phyloP scores from a whole-genome alignment of 2,329 filamentous ascomycete genomes.

The Kalaharituber pfeilii region DNA sequence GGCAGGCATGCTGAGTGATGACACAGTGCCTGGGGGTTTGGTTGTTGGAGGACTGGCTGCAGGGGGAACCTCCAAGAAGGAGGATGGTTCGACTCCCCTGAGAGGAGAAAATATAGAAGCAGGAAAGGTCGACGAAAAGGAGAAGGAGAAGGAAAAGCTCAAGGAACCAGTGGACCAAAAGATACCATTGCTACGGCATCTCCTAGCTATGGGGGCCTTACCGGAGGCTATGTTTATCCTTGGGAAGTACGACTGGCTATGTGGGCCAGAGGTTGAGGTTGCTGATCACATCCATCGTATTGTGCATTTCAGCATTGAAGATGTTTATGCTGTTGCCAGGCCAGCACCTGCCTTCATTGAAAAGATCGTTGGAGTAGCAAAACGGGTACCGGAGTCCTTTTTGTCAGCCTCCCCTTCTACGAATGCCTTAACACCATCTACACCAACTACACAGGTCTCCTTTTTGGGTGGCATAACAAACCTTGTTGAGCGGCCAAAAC shows the following conservation, averaged over 20 bases:
- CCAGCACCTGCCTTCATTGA: constrained; percentile 32
- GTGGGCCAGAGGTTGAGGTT: constrained; percentile 68
- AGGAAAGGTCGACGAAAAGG: constrained; percentile 28
- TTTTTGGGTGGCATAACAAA: constrained; percentile 6
- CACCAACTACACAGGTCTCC: background rate
- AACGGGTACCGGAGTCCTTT: background rate
- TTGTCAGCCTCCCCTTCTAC: background rate
- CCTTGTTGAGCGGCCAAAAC: constrained; percentile 15
- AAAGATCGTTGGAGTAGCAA: constrained; percentile 9
- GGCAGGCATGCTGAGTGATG: constrained; percentile 74
- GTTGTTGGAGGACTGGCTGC: constrained; percentile 31
- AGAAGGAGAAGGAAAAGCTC: constrained; percentile 29
- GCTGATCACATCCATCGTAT: constrained; percentile 71
- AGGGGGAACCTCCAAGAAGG: constrained; percentile 33
- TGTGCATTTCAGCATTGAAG: constrained; percentile 60
- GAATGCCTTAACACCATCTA: background rate
- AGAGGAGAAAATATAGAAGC: constrained; percentile 30
- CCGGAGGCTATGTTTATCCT: constrained; percentile 87
- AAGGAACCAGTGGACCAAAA: constrained; percentile 79
- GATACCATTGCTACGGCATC: constrained; percentile 60
- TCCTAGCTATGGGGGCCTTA: constrained; percentile 78
- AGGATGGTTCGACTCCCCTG: constrained; percentile 26
- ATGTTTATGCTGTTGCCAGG: constrained; percentile 44
- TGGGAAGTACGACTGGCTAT: constrained; percentile 80
- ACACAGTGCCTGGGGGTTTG: constrained; percentile 41